Percentiles rank a stretch among this genome's conserved stretches.
These are phyloP conservation scores for Lepiota brunneoincarnata DNA, from an alignment of 768 basidiomycete species.

Conservation along the genomic window DNA sequence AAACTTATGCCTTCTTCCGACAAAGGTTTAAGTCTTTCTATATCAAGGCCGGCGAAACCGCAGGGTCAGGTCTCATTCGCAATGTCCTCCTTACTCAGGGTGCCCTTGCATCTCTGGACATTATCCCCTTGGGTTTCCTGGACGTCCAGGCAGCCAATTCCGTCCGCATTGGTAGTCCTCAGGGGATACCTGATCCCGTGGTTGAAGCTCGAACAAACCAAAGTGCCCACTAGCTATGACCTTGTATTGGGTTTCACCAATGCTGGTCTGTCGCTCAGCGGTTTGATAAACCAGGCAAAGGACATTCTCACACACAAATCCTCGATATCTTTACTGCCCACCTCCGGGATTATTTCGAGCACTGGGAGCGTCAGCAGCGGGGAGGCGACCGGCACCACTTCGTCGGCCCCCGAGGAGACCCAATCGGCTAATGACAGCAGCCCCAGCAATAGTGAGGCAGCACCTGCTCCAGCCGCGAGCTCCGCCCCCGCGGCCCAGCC, in stretches of 20 bases:
- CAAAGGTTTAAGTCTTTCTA: slow-evolving; percentile 53
- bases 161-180: slow-evolving; percentile 37
- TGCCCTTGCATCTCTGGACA: slow-evolving; percentile 49
- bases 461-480: neutral
- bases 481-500: too few relatives aligned
- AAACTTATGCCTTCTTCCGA: slow-evolving; percentile 57
- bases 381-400: slow-evolving; percentile 4
- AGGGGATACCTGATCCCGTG: slow-evolving; percentile 66
- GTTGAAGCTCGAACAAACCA: slow-evolving; percentile 54
- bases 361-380: neutral
- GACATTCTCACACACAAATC: neutral
- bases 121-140: slow-evolving; percentile 51
- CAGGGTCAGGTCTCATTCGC: slow-evolving; percentile 56
- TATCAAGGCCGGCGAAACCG: slow-evolving; percentile 54
- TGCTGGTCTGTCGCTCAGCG: slow-evolving; percentile 6
- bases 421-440: neutral
- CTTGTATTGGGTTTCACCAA: slow-evolving; percentile 21
- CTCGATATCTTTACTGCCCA: neutral
- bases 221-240: slow-evolving; percentile 50
- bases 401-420: neutral
- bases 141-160: slow-evolving; percentile 54
- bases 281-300: slow-evolving; percentile 17
- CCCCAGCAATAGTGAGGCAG: neutral
- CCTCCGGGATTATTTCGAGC: neutral
- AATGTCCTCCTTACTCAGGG: slow-evolving; percentile 63